phyloP scores from a whole-genome alignment of 1,139 yeast species.

The Petasospora rhodanensis region DNA sequence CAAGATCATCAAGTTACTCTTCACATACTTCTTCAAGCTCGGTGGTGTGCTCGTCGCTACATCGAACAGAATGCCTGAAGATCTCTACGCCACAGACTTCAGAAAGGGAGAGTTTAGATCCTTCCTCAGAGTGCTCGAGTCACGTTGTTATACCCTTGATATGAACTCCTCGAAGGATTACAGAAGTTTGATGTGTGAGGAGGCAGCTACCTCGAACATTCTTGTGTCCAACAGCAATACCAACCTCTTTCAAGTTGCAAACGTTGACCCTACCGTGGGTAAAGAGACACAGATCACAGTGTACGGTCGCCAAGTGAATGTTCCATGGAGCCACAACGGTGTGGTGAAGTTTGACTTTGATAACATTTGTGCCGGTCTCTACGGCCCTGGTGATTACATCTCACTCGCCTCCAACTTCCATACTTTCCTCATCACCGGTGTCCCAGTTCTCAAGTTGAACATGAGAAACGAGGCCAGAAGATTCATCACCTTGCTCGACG shows the following conservation, averaged over 20 bases:
- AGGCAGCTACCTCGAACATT: constrained; percentile 26
- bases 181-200: constrained; percentile 38
- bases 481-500: constrained; percentile 63
- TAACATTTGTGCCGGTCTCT: constrained; percentile 53
- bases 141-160: constrained; percentile 60
- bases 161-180: constrained; percentile 60
- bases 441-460: constrained; percentile 54
- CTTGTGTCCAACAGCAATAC: too few relatives aligned
- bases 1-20: constrained; percentile 57
- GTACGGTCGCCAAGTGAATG: constrained; percentile 47
- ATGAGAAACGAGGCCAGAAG: constrained; percentile 68
- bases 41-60: constrained; percentile 77
- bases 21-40: constrained; percentile 63
- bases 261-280: constrained; percentile 5
- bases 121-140: constrained; percentile 52
- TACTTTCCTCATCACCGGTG: constrained; percentile 54
- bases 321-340: constrained; percentile 43
- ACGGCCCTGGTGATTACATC: constrained; percentile 67
- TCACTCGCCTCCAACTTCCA: constrained; percentile 58
- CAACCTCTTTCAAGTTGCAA: constrained; percentile 5
- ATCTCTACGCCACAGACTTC: constrained; percentile 61
- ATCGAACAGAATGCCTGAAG: constrained; percentile 67
- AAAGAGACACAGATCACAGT: constrained; percentile 35
- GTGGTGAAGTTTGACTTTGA: constrained; percentile 49
- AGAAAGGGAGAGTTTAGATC: constrained; percentile 52